These are phyloP conservation scores for Ormosia semicastrata DNA, from an alignment of 306 rosid species.

Conservation along the genomic window DNA sequence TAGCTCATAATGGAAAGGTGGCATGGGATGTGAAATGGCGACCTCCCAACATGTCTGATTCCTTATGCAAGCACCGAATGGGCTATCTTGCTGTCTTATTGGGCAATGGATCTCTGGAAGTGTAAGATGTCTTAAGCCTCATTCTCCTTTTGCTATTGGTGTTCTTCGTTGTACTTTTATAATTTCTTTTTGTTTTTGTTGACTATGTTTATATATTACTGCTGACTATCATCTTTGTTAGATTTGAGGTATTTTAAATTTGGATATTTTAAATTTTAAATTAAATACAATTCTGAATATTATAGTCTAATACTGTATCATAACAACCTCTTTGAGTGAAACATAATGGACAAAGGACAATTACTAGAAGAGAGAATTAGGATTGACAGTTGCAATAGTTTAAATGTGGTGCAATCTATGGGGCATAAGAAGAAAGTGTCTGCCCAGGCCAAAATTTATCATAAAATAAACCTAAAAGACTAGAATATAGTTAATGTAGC, in stretches of 20 bases:
- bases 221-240: background rate
- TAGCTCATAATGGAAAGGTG: slow-evolving; percentile 94
- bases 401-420: background rate
- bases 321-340: background rate
- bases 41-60: slow-evolving; percentile 47
- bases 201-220: slow-evolving; percentile 9
- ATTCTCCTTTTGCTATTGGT: slow-evolving; percentile 16
- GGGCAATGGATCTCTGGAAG: slow-evolving; percentile 95
- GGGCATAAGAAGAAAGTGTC: background rate
- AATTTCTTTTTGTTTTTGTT: slow-evolving; percentile 7
- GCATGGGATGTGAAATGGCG: slow-evolving; percentile 99
- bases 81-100: slow-evolving; percentile 91
- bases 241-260: background rate
- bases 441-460: background rate
- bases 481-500: background rate
- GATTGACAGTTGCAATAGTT: background rate
- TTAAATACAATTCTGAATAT: background rate
- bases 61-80: slow-evolving; percentile 60
- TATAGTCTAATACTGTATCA: background rate
- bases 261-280: background rate
- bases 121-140: slow-evolving; percentile 56
- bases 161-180: background rate
- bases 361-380: slow-evolving; percentile 6
- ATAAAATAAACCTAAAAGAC: background rate
- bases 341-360: slow-evolving; percentile 8